Conservation (phyloP, 2,329 filamentous ascomycete species). For the Phoma herbarum region DNA sequence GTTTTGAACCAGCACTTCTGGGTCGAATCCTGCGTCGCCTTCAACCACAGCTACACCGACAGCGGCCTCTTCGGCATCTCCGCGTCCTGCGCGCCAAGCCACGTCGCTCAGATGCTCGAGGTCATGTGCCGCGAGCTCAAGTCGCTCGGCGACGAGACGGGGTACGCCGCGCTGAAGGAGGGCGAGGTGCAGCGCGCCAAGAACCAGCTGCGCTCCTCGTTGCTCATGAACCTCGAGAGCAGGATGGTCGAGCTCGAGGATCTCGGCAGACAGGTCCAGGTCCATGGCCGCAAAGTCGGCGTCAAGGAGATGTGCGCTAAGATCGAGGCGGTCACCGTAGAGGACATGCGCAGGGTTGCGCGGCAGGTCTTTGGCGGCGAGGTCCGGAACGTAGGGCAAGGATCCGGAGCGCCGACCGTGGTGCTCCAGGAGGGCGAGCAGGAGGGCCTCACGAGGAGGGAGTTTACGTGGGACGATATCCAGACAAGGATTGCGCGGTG, state of each 20-base stretch:
- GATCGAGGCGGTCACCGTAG: conserved; percentile 82
- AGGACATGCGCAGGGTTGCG: conserved; percentile 84
- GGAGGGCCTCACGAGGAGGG: conserved; percentile 71
- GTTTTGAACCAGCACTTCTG: conserved; percentile 97
- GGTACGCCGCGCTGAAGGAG: conserved; percentile 74
- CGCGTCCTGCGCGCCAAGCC: conserved; percentile 80
- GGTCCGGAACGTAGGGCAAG: conserved; percentile 76
- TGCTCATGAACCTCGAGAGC: conserved; percentile 97
- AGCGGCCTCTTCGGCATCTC: conserved; percentile 95
- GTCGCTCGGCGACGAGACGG: conserved; percentile 76
- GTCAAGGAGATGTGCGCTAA: conserved; percentile 90
- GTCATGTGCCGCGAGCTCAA: conserved; percentile 93
- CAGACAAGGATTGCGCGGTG: conserved; percentile 85
- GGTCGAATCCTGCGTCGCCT: conserved; percentile 94
- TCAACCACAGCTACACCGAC: conserved; percentile 98
- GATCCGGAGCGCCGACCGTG: conserved; percentile 90
- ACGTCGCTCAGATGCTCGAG: conserved; percentile 85
- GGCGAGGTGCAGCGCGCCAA: conserved; percentile 91
- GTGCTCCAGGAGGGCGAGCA: conserved; percentile 91
- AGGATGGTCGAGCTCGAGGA: conserved; percentile 98
- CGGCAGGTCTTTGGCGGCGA: conserved; percentile 77
- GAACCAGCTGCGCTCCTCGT: conserved; percentile 90
- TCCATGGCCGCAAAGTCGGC: conserved; percentile 92
- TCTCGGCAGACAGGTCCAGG: conserved; percentile 91
- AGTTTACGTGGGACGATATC: conserved; percentile 86